These are phyloP conservation scores for Limonium bicolor DNA, from an alignment of 148 eudicot species.

Conservation along the genomic window DNA sequence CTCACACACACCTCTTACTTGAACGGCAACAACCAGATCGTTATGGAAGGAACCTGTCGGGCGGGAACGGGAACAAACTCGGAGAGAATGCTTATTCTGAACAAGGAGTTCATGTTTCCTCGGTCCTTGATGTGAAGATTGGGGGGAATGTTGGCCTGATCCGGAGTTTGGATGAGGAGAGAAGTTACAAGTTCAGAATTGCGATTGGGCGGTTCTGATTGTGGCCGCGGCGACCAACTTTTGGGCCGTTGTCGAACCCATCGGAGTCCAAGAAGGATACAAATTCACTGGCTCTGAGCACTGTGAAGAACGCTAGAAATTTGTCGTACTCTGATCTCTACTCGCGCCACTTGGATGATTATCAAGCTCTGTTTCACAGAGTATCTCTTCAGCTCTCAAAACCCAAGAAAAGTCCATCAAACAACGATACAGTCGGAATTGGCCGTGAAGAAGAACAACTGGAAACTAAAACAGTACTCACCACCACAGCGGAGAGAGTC, in stretches of 20 bases:
- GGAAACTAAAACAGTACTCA: background rate
- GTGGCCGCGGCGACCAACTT: slow-evolving; percentile 61
- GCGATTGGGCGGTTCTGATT: slow-evolving; percentile 55
- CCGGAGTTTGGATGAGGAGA: slow-evolving; percentile 23
- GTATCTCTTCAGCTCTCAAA: slow-evolving; percentile 61
- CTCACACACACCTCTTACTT: slow-evolving; percentile 31
- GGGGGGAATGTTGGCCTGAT: slow-evolving; percentile 23
- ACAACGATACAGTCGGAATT: background rate
- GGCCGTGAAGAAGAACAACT: slow-evolving; percentile 2
- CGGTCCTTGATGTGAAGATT: slow-evolving; percentile 42
- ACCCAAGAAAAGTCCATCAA: no score
- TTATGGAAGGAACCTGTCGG: slow-evolving; percentile 58
- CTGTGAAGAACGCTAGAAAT: slow-evolving; percentile 16
- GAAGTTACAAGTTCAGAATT: slow-evolving; percentile 49
- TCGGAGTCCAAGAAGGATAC: slow-evolving; percentile 45
- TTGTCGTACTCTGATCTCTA: slow-evolving; percentile 38
- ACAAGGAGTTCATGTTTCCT: slow-evolving; percentile 51
- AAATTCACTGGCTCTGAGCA: slow-evolving; percentile 20
- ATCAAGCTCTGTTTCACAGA: slow-evolving; percentile 54
- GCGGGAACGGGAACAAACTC: no score
- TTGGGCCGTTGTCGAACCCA: slow-evolving; percentile 55
- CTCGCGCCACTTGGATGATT: slow-evolving; percentile 59
- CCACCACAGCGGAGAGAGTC: slow-evolving; percentile 55
- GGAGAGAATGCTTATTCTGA: slow-evolving; percentile 15
- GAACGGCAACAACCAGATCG: slow-evolving; percentile 41